Conservation (phyloP, 805 yeast species). For the Lipomyces lipofer region DNA sequence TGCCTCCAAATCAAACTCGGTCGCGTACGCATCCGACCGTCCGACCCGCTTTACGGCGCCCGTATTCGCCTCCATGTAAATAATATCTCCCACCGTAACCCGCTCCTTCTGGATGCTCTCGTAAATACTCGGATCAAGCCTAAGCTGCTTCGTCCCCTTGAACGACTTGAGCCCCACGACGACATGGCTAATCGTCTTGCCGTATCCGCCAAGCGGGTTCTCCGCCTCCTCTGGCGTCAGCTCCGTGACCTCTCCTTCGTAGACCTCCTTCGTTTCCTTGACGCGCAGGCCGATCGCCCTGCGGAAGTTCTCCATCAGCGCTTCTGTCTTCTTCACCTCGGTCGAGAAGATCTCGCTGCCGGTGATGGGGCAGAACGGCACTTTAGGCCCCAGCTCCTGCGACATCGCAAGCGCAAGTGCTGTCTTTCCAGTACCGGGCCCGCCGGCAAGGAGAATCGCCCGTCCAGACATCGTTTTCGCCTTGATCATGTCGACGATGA, state of each 20-base stretch:
- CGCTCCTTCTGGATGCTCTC: slow-evolving; percentile 94
- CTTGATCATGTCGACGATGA: slow-evolving; percentile 89
- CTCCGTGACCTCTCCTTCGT: slow-evolving; percentile 98
- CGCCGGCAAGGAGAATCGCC: slow-evolving; percentile 94
- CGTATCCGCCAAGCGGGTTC: slow-evolving; percentile 92
- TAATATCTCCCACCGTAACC: slow-evolving; percentile 93
- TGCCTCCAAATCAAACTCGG: slow-evolving; percentile 97
- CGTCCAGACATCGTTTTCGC: slow-evolving; percentile 91
- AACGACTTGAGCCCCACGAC: slow-evolving; percentile 93
- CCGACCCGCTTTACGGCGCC: slow-evolving; percentile 98
- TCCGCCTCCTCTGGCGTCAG: slow-evolving; percentile 94
- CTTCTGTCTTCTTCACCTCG: slow-evolving; percentile 96
- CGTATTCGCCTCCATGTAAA: slow-evolving; percentile 94
- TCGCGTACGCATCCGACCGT: slow-evolving; percentile 96
- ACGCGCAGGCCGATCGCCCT: slow-evolving; percentile 94
- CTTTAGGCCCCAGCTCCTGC: slow-evolving; percentile 94
- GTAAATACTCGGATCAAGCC: slow-evolving; percentile 97
- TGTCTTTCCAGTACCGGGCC: slow-evolving; percentile 98
- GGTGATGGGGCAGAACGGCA: slow-evolving; percentile 96
- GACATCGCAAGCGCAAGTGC: slow-evolving; percentile 95
- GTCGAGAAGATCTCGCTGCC: slow-evolving; percentile 92
- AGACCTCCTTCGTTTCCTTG: slow-evolving; percentile 95
- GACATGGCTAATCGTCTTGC: slow-evolving; percentile 93
- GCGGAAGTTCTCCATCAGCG: slow-evolving; percentile 93
- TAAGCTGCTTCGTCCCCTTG: slow-evolving; percentile 91